Base-by-base conservation (phyloP, 1,284 basidiomycete genomes). In the Phlebopus sp. region DNA sequence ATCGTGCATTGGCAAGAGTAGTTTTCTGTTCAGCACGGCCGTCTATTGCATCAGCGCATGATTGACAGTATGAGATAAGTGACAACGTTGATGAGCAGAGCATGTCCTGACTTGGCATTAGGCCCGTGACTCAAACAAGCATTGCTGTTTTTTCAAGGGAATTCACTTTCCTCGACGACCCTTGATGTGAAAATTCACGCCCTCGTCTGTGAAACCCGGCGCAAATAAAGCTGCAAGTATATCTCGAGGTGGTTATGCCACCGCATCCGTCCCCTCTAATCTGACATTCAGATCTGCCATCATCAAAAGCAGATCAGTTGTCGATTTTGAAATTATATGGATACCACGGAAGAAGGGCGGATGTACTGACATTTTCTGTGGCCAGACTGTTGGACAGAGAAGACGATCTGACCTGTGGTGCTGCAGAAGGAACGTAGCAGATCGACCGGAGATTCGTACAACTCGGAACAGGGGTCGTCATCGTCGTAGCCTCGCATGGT, bases 351-450 rank as follows among this genome's bases (percentile, higher is more conserved):
- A 55, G 58, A 50, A 40, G 40, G 17, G 23, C 8, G 30, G 45
- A 18, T 5, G 43, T 45, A 46, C 36, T 44, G 50, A 42, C 32
- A 9, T 5, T 5, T 13, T 38, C 14, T 39, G 4, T 27, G 18
- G 4, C 11, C 37, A 25, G 37, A 27, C 37, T 38, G 10, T 25
- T 39, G 14, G 37, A 27, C 2, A 19, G 37, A 27, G 13, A 35
- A 35, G 43, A 34, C 10, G 51, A 52, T 58, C 58, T 58, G 58
- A 57, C 62, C 53, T 60, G 62, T 51, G 62, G 56, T 59, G 58
- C 48, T 45, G 56, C 59, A 42, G 51, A 47, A 30, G 14, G 21
- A 27, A 15, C 35, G 44, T 31, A 58, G 58, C 53, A 49, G 35
- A 60, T 59, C 50, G 49, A 54, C 29, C 46, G 50, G 46, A 45